A percentile compares a stretch with the other conserved stretches of the same genome.
phyloP scores from a whole-genome alignment of 139 green algal species.

The Volvox africanus region DNA sequence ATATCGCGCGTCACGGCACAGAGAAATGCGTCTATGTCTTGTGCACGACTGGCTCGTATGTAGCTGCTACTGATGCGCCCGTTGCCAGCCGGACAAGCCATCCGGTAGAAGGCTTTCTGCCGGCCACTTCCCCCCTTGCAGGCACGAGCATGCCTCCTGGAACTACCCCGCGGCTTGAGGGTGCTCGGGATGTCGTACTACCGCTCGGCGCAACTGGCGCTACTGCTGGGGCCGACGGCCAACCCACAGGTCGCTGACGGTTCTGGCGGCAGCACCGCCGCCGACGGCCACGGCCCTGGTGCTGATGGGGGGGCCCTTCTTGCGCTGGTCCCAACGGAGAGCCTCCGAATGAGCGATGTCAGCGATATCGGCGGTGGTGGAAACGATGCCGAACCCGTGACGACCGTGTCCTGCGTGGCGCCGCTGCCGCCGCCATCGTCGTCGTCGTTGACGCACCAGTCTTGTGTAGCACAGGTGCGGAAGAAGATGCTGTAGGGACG shows the following conservation, averaged over 20 bases:
- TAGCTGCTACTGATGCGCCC: too few relatives aligned
- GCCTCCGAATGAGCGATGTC: neutral
- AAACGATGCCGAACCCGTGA: neutral
- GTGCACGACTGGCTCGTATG: too few relatives aligned
- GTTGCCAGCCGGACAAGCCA: too few relatives aligned
- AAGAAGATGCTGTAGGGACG: neutral
- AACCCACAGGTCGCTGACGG: neutral
- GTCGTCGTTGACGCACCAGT: too few relatives aligned
- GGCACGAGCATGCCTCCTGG: conserved; percentile 26
- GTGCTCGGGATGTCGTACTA: conserved; percentile 26
- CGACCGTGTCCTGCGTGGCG: too few relatives aligned
- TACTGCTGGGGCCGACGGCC: conserved; percentile 6
- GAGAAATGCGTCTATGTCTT: too few relatives aligned
- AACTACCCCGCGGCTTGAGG: neutral
- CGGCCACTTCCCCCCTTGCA: neutral
- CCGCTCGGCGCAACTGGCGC: conserved; percentile 7
- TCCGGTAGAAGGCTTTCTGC: too few relatives aligned
- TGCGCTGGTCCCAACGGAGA: conserved; percentile 22
- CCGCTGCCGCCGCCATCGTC: too few relatives aligned
- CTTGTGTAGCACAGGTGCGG: conserved; percentile 3
- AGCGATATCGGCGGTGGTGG: neutral
- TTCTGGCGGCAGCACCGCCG: neutral
- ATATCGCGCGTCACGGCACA: too few relatives aligned
- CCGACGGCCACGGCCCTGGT: neutral
- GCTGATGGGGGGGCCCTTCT: neutral